Base-by-base conservation (phyloP, 2,329 filamentous ascomycete species). In the Fusarium phyllophilum region DNA sequence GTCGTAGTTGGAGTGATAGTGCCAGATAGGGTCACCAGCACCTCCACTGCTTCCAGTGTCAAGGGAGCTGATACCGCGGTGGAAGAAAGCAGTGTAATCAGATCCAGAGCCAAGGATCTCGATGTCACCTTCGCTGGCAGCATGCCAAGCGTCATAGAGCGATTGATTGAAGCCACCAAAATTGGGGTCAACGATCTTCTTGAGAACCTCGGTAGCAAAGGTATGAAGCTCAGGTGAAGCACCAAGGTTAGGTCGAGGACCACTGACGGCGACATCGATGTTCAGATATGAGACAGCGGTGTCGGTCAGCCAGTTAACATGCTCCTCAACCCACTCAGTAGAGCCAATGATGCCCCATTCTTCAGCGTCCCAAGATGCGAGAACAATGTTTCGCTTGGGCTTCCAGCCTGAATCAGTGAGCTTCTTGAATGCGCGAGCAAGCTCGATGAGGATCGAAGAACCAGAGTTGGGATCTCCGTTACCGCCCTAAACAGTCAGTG, bases 281-380 rank as follows among this genome's bases (percentile, higher is more conserved):
- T 97, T 97, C 60, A 97, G 84, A 75, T 97, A 97, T 0, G 92
- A 89, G 57, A 97, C 88, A 13, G 92, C 90, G 0, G 91, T 89
- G 22, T 89, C 86, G 0, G 87, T 89, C 4, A 97, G 87, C 93
- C 93, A 96, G 1, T 92, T 90, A 3, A 94, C 81, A 68, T 94
- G 91, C 66, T 97, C 94, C 78, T 97, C 94, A 0, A 97, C 93
- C 93, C 93, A 97, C 78, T 97, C 94, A 0, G 93, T 95, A 8
- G 91, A 94, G 3, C 94, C 94, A 13, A 97, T 82, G 2, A 96
- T 84, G 0, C 93, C 93, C 76, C 96, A 96, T 81, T 97, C 94
- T 81, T 93, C 91, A 0, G 88, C 91, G 73, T 93, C 91, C 90
- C 90, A 93, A 1, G 84, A 87, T 3, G 91, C 92, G 70, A 96